phyloP scores from a whole-genome alignment of 148 eudicot genomes.

The Camellia japonica region DNA sequence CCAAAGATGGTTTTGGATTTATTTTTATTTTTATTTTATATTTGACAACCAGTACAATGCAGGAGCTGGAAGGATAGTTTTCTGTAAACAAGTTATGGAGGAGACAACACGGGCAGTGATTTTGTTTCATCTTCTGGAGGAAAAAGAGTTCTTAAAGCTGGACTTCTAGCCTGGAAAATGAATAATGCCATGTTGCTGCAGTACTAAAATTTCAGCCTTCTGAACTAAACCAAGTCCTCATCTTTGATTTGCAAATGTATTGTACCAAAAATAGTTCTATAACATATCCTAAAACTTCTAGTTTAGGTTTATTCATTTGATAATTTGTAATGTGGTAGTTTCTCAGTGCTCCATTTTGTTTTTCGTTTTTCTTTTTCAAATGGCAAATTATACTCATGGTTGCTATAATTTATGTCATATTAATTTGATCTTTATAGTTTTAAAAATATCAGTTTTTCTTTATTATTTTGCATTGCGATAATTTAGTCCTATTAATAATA shows the following conservation, averaged over 20 bases:
- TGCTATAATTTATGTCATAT: too few relatives aligned
- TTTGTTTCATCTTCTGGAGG: neutral
- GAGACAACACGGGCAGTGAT: neutral
- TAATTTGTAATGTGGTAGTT: neutral
- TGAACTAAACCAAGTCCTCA: neutral
- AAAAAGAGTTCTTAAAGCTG: neutral
- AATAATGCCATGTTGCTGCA: neutral
- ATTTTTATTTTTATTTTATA: too few relatives aligned
- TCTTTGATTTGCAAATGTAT: neutral
- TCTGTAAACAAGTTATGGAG: too few relatives aligned
- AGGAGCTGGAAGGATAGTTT: neutral
- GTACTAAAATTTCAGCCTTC: neutral
- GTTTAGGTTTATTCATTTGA: neutral
- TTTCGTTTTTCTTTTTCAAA: too few relatives aligned
- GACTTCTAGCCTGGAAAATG: neutral
- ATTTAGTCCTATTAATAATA: too few relatives aligned
- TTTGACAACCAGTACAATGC: neutral
- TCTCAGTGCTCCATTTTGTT: neutral
- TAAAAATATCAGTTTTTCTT: too few relatives aligned
- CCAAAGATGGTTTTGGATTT: neutral
- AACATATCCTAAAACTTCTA: neutral
- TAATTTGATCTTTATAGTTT: too few relatives aligned
- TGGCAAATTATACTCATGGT: too few relatives aligned
- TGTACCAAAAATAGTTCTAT: neutral
- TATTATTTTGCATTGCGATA: too few relatives aligned